Conservation (phyloP, 2,329 filamentous ascomycete genomes). For the Boeremia lycopersici region DNA sequence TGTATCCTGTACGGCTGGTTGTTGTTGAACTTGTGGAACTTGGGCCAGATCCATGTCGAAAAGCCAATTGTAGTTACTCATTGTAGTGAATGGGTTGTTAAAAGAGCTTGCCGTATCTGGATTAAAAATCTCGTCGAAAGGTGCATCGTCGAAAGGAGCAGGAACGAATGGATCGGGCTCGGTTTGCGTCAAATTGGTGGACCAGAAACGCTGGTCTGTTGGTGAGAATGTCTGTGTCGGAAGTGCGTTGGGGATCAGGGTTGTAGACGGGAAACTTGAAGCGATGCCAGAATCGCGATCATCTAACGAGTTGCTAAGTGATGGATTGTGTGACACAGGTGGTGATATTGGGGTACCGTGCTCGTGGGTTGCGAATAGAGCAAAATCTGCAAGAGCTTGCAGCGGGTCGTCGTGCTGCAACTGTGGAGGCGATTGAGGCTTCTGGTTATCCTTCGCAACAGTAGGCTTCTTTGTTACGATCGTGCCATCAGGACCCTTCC, state of each 20-base stretch:
- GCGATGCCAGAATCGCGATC: conserved; percentile 38
- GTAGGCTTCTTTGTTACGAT: conserved; percentile 56
- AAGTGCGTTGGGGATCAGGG: conserved; percentile 25
- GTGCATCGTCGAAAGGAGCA: conserved; percentile 39
- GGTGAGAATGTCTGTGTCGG: conserved; percentile 33
- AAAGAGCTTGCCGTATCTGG: conserved; percentile 68
- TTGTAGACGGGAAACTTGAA: conserved; percentile 24
- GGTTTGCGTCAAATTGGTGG: conserved; percentile 36
- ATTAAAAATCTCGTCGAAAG: conserved; percentile 62
- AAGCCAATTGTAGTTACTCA: conserved; percentile 67
- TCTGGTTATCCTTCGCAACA: conserved; percentile 21
- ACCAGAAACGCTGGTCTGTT: conserved; percentile 42
- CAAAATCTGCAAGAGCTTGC: conserved; percentile 29
- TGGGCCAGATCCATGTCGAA: conserved; percentile 56
- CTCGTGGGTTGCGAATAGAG: conserved; percentile 27
- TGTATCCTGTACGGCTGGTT: conserved; percentile 16
- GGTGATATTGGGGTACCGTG: conserved; percentile 42
- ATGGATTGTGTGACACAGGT: conserved; percentile 40
- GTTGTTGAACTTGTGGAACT: conserved; percentile 23
- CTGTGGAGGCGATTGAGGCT: conserved; percentile 5
- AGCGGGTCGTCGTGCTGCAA: conserved; percentile 19
- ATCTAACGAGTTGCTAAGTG: conserved; percentile 33
- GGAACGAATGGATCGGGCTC: conserved; percentile 32
- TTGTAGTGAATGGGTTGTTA: conserved; percentile 69
- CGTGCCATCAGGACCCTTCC: conserved; percentile 60